Evolutionary conservation across 306 rosid species (phyloP), one percentile per base, ranked within the genome.

Genomic region (Psophocarpus tetragonolobus): DNA sequence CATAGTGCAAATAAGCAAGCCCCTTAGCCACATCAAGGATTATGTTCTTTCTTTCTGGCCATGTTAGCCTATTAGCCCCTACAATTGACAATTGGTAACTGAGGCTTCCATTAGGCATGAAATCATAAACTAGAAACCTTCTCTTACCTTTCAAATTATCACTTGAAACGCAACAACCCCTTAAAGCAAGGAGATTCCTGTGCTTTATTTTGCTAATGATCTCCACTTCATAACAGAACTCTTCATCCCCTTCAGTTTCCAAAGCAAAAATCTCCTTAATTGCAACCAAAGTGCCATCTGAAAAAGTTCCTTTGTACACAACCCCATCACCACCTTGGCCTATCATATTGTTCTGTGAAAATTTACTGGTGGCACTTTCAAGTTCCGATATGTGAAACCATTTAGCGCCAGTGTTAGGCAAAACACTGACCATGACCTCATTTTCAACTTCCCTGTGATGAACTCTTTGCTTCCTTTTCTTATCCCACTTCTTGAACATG

Each of bases 1-100:
- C 96, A 14, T 91, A 71, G 20, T 93, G 98, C 75, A 93, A 75
- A 75, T 93, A 93, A 15, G 85, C 85, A 23, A 93, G 65, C 85
- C 98, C 98, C 65, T 82, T 93, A 6, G 98, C 98, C 60, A 93
- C 92, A 71, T 93, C 98, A 36, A 93, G 80, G 4, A 93, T 83
- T 44, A 93, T 89, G 57, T 68, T 87, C 86, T 88, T 93, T 3
- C 98, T 84, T 62, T 90, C 90, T 44, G 96, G 98, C 98, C 97
- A 93, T 17, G 88, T 86, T 24, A 91, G 66, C 75, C 26, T 84
- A 11, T 60, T 58, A 20, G 87, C 65, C 1, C 77, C 87, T 54
- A 33, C 21, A 45, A 23, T 0, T 27, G 80, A 85, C 83, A 93
- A 76, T 50, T 87, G 93, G 35, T 88, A 85, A 57, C 90, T 71